Conservation (phyloP, 768 basidiomycete species). For the Boletus rubroflammeus region DNA sequence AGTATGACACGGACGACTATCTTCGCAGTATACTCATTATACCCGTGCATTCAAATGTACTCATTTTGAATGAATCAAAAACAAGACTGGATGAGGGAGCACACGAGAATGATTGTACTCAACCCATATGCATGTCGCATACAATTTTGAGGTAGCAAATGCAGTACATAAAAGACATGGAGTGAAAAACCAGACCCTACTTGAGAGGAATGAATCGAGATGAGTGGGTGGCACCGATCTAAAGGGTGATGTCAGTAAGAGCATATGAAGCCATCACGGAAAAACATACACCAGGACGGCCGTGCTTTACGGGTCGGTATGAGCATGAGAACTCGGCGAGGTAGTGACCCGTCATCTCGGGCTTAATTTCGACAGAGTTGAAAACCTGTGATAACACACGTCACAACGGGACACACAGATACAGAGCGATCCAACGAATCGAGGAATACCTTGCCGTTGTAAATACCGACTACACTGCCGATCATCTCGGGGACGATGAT, state of each 20-base stretch:
- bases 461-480: constrained; percentile 95
- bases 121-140: constrained; percentile 35
- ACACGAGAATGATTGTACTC: background rate
- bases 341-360: constrained; percentile 99
- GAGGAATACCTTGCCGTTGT: constrained; percentile 85
- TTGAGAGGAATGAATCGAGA: constrained; percentile 96
- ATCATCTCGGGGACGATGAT: constrained; percentile 99
- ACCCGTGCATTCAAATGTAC: constrained; percentile 47
- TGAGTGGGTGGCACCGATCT: constrained; percentile 91
- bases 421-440: background rate
- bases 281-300: constrained; percentile 91
- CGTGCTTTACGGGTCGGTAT: constrained; percentile 99
- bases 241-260: constrained; percentile 14
- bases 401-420: background rate
- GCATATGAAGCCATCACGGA: background rate
- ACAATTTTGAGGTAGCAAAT: constrained; percentile 31
- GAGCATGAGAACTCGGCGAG: constrained; percentile 97
- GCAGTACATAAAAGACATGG: constrained; percentile 26
- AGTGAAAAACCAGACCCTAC: constrained; percentile 44
- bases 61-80: constrained; percentile 35
- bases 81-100: constrained; percentile 7
- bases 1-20: constrained; percentile 59
- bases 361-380: constrained; percentile 98
- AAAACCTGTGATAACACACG: constrained; percentile 53
- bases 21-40: constrained; percentile 57